Base-by-base conservation (phyloP, 345 rosid species). In the Brassica cretica region DNA sequence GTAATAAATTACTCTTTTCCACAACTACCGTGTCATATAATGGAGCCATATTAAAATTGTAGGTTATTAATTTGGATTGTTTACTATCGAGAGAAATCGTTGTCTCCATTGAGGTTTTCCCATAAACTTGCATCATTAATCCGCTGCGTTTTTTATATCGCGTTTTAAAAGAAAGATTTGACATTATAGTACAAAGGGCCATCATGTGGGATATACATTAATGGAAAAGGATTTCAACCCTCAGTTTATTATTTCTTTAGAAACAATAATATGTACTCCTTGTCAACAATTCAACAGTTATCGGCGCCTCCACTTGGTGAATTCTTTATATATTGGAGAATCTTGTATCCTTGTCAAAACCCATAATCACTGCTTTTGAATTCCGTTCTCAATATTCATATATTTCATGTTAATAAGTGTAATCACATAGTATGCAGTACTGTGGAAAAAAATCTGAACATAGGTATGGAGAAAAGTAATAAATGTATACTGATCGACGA, bases 281-380 rank as follows among this genome's bases (percentile, higher is more conserved):
- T 37, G 44, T 37, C 44, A 37, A 37, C 44, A 37, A 8, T 37
- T 37, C 44, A 37, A 37, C 44, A 37, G 3, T 37, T 37, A 37
- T 37, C 1, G 44, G 44, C 44, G 37, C 37, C 37, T 37, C 79
- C 76, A 70, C 79, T 75, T 63, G 76, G 71, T 79, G 53, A 65
- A 44, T 33, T 55, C 18, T 56, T 70, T 37, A 55, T 49, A 55
- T 75, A 75, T 70, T 70, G 64, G 76, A 66, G 76, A 80, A 80
- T 80, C 79, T 75, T 75, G 62, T 69, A 55, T 58, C 66, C 51
- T 55, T 6, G 75, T 74, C 78, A 74, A 79, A 15, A 63, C 63
- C 67, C 72, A 70, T 69, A 19, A 79, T 64, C 68, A 27, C 65
- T 79, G 55, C 64, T 19, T 55, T 39, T 58, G 37, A n/a, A 68